Evolutionary conservation across 139 green algal genomes (phyloP), one percentile per base, ranked within the genome.

Genomic region (Zygnema circumcarinatum): DNA sequence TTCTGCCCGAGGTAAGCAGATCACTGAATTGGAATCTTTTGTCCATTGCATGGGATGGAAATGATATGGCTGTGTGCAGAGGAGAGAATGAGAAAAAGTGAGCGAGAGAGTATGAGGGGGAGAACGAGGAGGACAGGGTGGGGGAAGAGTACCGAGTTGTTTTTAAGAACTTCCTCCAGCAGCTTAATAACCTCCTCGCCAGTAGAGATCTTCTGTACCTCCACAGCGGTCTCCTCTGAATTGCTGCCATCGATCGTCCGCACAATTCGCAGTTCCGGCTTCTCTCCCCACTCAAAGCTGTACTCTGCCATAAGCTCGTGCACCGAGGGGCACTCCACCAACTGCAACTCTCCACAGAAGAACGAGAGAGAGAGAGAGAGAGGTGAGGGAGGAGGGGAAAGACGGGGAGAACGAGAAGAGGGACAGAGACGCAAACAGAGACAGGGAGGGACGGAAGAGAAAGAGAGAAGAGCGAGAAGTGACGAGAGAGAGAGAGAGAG

Each of bases 241-340:
- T n/a, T n/a, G n/a, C n/a, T n/a, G n/a, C n/a, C n/a, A n/a, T n/a
- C n/a, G 16, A 25, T 41, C 75, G 16, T 3, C 3, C 79, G 40
- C n/a, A 86, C n/a, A 1, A 89, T 29, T 21, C 47, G 41, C 0
- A 88, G 78, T 39, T 87, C 78, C n/a, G 84, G 78, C 53, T 54
- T 32, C 31, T 33, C 32, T 21, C 74, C 1, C 40, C 74, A 89
- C 3, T n/a, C 33, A 35, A 87, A 85, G 78, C 42, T 38, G 33
- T 87, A 52, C 31, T 84, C 54, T 35, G 84, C 75, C 52, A 81
- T 53, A 35, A 89, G 38, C 76, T 84, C 52, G 76, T 84, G 78
- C 39, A 89, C 22, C 25, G 84, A 88, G 0, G 84, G 76, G 0
- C 76, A 89, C 54, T 87, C 84, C 84, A 89, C 74, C 47, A 89